These are phyloP conservation scores for Pestalotiopsis fici DNA, from an alignment of 2,329 filamentous ascomycete genomes.

Conservation along the genomic window DNA sequence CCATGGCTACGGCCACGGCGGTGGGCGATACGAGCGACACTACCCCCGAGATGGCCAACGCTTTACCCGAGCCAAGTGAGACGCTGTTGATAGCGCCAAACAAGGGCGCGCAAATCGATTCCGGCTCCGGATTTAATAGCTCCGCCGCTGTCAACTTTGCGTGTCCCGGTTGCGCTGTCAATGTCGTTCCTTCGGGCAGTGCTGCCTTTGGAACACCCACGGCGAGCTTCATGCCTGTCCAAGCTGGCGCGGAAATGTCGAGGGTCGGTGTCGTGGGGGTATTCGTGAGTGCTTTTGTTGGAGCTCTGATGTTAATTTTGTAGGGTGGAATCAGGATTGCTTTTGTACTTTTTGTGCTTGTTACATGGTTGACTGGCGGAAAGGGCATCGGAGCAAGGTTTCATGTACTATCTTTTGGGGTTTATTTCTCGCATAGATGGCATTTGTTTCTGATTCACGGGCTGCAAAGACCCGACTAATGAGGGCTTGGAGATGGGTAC, in stretches of 20 bases:
- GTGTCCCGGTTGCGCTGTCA: background rate
- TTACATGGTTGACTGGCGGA: background rate
- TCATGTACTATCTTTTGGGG: too few relatives aligned
- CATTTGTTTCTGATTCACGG: too few relatives aligned
- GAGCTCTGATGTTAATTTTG: background rate
- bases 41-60: background rate
- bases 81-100: background rate
- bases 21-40: too few relatives aligned
- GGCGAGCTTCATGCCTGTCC: background rate
- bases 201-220: background rate
- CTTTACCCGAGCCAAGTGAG: background rate
- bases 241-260: background rate
- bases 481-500: background rate
- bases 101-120: background rate
- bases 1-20: background rate
- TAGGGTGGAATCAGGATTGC: background rate
- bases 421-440: too few relatives aligned
- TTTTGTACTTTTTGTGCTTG: background rate
- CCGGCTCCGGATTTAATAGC: background rate
- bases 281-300: background rate
- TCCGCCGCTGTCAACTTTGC: background rate
- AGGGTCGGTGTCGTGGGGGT: background rate
- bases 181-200: background rate
- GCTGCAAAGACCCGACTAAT: background rate
- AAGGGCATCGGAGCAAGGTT: too few relatives aligned